A percentile compares a stretch with the other conserved stretches of the same genome.
These are phyloP conservation scores for Violaceomyces palustris DNA, from an alignment of 1,284 basidiomycete genomes.

Conservation along the genomic window DNA sequence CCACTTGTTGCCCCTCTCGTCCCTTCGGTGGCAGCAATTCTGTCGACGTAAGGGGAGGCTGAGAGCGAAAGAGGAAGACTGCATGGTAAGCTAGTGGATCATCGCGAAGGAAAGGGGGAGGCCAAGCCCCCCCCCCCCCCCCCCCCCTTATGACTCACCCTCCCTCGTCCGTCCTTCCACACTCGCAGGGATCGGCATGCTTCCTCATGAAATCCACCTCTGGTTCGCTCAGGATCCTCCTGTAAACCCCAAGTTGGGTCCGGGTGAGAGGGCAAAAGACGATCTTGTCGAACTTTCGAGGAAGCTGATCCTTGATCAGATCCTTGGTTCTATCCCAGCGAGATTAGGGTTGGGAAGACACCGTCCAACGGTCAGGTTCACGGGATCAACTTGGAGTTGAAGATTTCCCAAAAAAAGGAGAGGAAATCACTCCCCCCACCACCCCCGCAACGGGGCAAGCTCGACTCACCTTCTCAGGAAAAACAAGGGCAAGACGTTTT, in stretches of 20 bases:
- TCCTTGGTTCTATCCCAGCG: constrained; percentile 80
- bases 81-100: not conserved
- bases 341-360: constrained; percentile 42
- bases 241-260: constrained; percentile 67
- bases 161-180: constrained; percentile 58
- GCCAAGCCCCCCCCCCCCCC: too few relatives aligned
- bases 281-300: constrained; percentile 75
- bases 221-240: constrained; percentile 61
- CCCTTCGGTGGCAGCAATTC: constrained; percentile 57
- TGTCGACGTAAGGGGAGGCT: constrained; percentile 31
- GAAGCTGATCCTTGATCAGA: constrained; percentile 73
- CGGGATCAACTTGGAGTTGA: too few relatives aligned
- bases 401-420: too few relatives aligned
- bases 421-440: not conserved
- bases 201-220: constrained; percentile 65
- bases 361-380: not conserved
- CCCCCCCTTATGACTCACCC: too few relatives aligned
- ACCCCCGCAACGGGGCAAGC: too few relatives aligned
- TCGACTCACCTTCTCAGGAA: constrained; percentile 75
- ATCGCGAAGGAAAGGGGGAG: not conserved
- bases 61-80: not conserved
- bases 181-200: constrained; percentile 68
- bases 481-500: constrained; percentile 67
- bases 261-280: constrained; percentile 77
- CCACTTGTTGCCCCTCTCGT: constrained; percentile 59